Evolutionary conservation across 1,284 basidiomycete species (phyloP).

Genomic region (Phellopilus nigrolimitatus): DNA sequence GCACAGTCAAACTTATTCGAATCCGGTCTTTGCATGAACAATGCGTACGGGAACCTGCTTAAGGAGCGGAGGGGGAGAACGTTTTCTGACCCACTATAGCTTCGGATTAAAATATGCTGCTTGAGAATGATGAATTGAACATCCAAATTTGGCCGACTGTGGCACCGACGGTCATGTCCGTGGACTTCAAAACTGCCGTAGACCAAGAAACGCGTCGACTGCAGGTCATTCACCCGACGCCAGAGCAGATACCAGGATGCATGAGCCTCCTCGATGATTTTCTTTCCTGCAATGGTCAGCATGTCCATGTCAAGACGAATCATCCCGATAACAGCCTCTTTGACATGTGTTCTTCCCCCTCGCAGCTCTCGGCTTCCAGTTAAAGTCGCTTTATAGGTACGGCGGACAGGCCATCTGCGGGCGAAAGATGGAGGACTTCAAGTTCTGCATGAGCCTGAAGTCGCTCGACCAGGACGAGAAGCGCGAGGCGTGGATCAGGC

Average conservation of each 20-base stretch:
- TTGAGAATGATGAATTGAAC: too few relatives aligned
- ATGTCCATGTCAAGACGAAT: too few relatives aligned
- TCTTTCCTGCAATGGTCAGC: constrained; percentile 68
- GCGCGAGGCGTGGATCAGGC: constrained; percentile 77
- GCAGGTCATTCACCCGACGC: constrained; percentile 58
- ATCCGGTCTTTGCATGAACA: too few relatives aligned
- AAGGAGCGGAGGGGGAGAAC: too few relatives aligned
- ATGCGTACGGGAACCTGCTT: too few relatives aligned
- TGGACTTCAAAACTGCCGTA: constrained; percentile 44
- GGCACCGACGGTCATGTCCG: too few relatives aligned
- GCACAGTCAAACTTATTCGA: too few relatives aligned
- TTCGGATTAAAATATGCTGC: too few relatives aligned
- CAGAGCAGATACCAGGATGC: constrained; percentile 79
- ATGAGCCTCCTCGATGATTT: constrained; percentile 76
- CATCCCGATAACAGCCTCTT: too few relatives aligned
- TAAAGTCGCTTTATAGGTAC: constrained; percentile 83
- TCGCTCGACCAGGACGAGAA: constrained; percentile 71
- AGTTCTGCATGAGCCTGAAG: constrained; percentile 90
- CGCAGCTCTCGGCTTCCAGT: constrained; percentile 74
- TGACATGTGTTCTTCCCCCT: too few relatives aligned
- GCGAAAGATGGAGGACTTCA: constrained; percentile 87
- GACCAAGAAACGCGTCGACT: constrained; percentile 65
- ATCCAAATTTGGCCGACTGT: too few relatives aligned
- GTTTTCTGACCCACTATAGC: too few relatives aligned
- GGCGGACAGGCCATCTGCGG: constrained; percentile 77